Conservation (phyloP, 768 basidiomycete species). For the Tephrocybe sp. region DNA sequence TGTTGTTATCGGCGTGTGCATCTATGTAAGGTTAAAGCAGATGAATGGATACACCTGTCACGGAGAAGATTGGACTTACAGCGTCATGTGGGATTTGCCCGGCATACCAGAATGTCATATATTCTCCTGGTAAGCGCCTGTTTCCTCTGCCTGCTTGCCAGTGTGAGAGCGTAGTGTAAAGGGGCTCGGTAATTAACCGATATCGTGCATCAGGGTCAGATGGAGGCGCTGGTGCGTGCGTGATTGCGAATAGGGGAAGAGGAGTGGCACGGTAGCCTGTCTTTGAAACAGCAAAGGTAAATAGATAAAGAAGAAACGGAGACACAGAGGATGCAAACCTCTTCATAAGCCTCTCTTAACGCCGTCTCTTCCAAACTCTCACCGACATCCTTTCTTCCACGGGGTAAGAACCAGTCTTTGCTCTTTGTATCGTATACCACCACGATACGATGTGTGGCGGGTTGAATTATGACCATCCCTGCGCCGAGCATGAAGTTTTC, state of each 20-base stretch:
- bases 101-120: slow-evolving; percentile 20
- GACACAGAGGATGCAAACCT: slow-evolving; percentile 34
- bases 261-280: slow-evolving; percentile 17
- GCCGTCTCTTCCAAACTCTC: slow-evolving; percentile 60
- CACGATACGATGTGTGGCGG: slow-evolving; percentile 51
- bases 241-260: slow-evolving; percentile 14
- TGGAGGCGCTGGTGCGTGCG: slow-evolving; percentile 18
- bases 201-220: not conserved
- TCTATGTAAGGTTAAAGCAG: not conserved
- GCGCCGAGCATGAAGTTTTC: slow-evolving; percentile 56
- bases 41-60: not conserved
- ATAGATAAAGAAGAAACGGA: not conserved
- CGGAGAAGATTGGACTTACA: slow-evolving; percentile 38
- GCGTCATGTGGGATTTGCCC: slow-evolving; percentile 34
- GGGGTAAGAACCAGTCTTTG: slow-evolving; percentile 57
- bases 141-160: slow-evolving; percentile 12
- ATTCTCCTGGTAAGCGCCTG: slow-evolving; percentile 13
- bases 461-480: slow-evolving; percentile 64
- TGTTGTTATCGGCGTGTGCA: slow-evolving; percentile 18
- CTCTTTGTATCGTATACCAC: slow-evolving; percentile 39
- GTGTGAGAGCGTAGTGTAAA: slow-evolving; percentile 13
- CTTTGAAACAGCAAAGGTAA: slow-evolving; percentile 5
- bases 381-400: slow-evolving; percentile 64
- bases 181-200: slow-evolving; percentile 14
- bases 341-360: slow-evolving; percentile 65